These are phyloP conservation scores for Melanogaster broomeanus DNA, from an alignment of 768 basidiomycete species.

Conservation along the genomic window DNA sequence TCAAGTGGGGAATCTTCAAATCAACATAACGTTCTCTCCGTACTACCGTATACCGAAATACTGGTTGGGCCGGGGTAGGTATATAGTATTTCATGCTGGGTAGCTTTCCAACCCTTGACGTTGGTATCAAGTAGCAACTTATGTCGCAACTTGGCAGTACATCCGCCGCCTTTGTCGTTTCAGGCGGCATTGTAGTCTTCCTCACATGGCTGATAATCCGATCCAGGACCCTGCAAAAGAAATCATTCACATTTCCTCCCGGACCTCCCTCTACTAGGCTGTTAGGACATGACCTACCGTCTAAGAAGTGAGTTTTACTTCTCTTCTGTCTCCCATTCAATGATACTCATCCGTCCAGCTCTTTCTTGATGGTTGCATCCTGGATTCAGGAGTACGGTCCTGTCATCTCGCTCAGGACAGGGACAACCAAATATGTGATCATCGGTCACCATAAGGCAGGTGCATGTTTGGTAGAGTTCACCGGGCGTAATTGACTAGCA, in stretches of 20 bases:
- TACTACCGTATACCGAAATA: too few relatives aligned
- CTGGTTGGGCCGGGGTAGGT: too few relatives aligned
- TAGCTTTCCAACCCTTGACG: not conserved
- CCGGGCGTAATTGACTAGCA: not conserved
- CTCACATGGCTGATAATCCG: not conserved
- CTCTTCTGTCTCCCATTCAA: not conserved
- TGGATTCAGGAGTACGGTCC: constrained; percentile 62
- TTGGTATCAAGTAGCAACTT: not conserved
- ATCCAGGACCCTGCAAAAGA: not conserved
- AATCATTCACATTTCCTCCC: not conserved
- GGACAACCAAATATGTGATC: constrained; percentile 23
- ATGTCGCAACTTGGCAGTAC: not conserved
- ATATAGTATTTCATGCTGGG: not conserved
- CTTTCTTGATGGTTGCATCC: constrained; percentile 38
- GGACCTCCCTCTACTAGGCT: not conserved
- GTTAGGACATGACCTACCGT: not conserved
- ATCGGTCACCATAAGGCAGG: constrained; percentile 20
- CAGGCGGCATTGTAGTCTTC: not conserved
- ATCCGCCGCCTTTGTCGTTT: not conserved
- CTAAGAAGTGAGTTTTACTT: constrained; percentile 6
- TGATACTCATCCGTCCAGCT: not conserved
- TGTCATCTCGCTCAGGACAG: constrained; percentile 52
- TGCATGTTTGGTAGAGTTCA: not conserved
- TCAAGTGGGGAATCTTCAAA: too few relatives aligned
- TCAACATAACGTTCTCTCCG: too few relatives aligned